These are phyloP conservation scores for Phytophthora citricola DNA, from an alignment of 352 stramenopile species.

Conservation along the genomic window DNA sequence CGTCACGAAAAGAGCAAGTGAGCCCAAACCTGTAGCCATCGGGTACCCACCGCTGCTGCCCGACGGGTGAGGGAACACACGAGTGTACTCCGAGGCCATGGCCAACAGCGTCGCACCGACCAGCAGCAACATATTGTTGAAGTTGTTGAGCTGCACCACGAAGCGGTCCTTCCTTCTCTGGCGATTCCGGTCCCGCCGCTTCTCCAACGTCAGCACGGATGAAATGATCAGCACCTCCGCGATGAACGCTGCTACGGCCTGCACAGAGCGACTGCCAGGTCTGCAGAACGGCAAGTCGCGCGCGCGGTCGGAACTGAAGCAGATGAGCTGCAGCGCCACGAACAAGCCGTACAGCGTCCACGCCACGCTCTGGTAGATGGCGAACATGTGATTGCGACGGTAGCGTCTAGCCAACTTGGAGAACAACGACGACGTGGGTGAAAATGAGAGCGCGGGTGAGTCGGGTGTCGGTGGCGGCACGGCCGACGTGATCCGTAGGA, in stretches of 20 bases:
- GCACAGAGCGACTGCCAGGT: conserved; percentile 54
- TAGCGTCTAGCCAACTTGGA: conserved; percentile 35
- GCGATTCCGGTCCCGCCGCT: conserved; percentile 42
- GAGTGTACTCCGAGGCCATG: conserved; percentile 63
- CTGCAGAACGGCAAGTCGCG: conserved; percentile 45
- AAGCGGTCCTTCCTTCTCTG: conserved; percentile 52
- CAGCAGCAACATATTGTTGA: conserved; percentile 86
- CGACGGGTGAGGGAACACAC: conserved; percentile 42
- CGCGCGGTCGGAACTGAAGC: conserved; percentile 22
- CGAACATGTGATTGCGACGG: conserved; percentile 64
- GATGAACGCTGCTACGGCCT: conserved; percentile 73
- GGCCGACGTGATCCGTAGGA: conserved; percentile 44
- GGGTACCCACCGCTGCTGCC: conserved; percentile 53
- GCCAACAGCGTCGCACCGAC: conserved; percentile 73
- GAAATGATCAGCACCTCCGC: conserved; percentile 82
- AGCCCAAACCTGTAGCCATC: conserved; percentile 63
- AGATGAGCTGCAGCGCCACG: conserved; percentile 50
- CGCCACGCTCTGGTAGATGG: conserved; percentile 69
- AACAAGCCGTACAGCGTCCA: conserved; percentile 71
- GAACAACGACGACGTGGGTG: conserved; percentile 34
- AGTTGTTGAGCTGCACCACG: conserved; percentile 85
- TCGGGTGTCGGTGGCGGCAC: conserved; percentile 27
- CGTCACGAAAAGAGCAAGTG: conserved; percentile 72
- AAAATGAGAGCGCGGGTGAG: conserved; percentile 23
- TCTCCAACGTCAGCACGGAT: conserved; percentile 72